phyloP scores from a whole-genome alignment of 805 yeast genomes.

The Ogataea pilisensis region DNA sequence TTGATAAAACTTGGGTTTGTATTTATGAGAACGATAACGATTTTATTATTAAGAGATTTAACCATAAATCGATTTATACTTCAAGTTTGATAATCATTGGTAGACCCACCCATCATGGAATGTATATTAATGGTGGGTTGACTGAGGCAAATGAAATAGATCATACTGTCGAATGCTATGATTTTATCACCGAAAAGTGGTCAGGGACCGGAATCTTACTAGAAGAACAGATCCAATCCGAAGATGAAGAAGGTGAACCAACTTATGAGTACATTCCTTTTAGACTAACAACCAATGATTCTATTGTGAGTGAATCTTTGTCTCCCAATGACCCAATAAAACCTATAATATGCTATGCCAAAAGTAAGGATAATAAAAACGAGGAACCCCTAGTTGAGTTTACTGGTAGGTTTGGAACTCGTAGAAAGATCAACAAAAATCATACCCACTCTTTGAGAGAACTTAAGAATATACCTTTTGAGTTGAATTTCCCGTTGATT shows the following conservation, averaged over 20 bases:
- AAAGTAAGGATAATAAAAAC: constrained; percentile 8
- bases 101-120: constrained; percentile 41
- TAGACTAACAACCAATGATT: constrained; percentile 8
- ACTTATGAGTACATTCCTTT: background rate
- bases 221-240: constrained; percentile 13
- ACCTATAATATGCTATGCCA: constrained; percentile 7
- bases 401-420: constrained; percentile 5
- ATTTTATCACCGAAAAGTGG: constrained; percentile 36
- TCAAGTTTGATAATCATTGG: constrained; percentile 33
- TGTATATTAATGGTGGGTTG: constrained; percentile 53
- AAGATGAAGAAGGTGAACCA: constrained; percentile 1
- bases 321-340: constrained; percentile 1
- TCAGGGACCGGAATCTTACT: constrained; percentile 7
- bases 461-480: constrained; percentile 36
- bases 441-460: constrained; percentile 7
- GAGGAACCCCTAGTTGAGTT: constrained; percentile 25
- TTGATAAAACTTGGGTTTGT: constrained; percentile 49
- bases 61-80: constrained; percentile 46
- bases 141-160: constrained; percentile 32
- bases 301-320: constrained; percentile 5
- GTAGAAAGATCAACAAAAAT: constrained; percentile 4
- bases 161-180: constrained; percentile 39
- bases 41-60: constrained; percentile 36
- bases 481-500: constrained; percentile 52
- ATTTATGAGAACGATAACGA: constrained; percentile 36